Conservation (phyloP, 441 rosid species). For the Pelargonium australe region DNA sequence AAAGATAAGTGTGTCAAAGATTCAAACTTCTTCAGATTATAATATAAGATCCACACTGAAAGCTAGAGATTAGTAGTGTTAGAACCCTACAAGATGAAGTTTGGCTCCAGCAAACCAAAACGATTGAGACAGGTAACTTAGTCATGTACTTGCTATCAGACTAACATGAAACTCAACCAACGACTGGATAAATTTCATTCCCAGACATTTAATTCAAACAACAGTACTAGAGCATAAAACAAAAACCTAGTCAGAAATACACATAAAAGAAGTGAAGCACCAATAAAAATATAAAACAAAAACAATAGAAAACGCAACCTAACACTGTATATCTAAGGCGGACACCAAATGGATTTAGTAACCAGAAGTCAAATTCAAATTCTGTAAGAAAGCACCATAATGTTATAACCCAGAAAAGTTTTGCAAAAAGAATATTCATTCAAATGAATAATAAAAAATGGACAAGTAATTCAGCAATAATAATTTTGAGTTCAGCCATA, state of each 20-base stretch:
- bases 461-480: background rate
- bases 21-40: constrained; percentile 12
- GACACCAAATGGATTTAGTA: background rate
- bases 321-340: background rate
- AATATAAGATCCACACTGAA: constrained; percentile 13
- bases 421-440: constrained; percentile 6
- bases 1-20: constrained; percentile 8
- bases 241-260: background rate
- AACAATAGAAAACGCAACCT: background rate
- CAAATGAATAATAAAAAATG: background rate
- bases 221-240: background rate
- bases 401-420: background rate
- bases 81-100: background rate
- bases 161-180: constrained; percentile 3
- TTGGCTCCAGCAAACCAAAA: background rate
- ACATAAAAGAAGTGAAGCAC: constrained; percentile 1
- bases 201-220: constrained; percentile 1
- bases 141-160: background rate
- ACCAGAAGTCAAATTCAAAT: background rate
- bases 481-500: constrained; percentile 15
- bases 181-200: constrained; percentile 13
- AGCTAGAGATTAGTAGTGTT: constrained; percentile 10
- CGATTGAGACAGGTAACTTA: constrained; percentile 7
- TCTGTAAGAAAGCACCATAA: background rate
- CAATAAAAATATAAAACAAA: background rate